Base-by-base conservation (phyloP, 768 basidiomycete genomes). In the Tulasnella sp. region DNA sequence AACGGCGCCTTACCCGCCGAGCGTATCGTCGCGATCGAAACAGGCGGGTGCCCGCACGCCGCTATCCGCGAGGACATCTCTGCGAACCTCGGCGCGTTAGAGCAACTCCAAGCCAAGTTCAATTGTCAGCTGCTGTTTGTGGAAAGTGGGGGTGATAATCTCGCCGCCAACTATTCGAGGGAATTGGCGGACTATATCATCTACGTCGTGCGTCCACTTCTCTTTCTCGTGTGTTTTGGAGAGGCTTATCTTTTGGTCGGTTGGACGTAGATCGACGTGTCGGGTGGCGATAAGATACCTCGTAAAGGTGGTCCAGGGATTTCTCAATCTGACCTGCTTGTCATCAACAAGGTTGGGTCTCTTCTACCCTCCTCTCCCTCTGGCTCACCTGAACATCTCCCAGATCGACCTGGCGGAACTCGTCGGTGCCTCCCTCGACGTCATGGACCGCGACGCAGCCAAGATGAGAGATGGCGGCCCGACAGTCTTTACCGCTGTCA, bases 51-150 rank as follows among this genome's bases (percentile, higher is more conserved):
- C 68, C 94, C 94, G 2, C 94, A 99, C 68, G 94, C 94, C 1
- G 94, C 94, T 5, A 99, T 99, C 63, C 81, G 94, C 59, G 94
- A 99, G 69, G 94, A 99, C 66, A 96, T 99, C 66, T 89, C 85
- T 43, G 94, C 94, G 45, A 99, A 99, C 68, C 80, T 97, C 77
- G 88, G 89, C 48, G 94, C 94, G 4, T 75, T 99, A 46, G 94
- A 99, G 68, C 86, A 86, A 8, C 76, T 99, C 14, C 94, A 97
- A 68, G 87, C 85, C 12, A 85, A 89, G 67, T 99, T 81, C 67
- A 79, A 73, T 21, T 93, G 90, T 62, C 90, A 99, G 66, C 65
- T 98, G 58, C 77, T 99, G 43, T 83, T 98, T 58, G 92, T 98
- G 4, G 94, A 98, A 70, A 90, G 87, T 62, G 94, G 94, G 34